Percentiles rank a stretch among this genome's conserved stretches.
phyloP scores from a whole-genome alignment of 441 rosid species.

The Pelargonium citronellum region DNA sequence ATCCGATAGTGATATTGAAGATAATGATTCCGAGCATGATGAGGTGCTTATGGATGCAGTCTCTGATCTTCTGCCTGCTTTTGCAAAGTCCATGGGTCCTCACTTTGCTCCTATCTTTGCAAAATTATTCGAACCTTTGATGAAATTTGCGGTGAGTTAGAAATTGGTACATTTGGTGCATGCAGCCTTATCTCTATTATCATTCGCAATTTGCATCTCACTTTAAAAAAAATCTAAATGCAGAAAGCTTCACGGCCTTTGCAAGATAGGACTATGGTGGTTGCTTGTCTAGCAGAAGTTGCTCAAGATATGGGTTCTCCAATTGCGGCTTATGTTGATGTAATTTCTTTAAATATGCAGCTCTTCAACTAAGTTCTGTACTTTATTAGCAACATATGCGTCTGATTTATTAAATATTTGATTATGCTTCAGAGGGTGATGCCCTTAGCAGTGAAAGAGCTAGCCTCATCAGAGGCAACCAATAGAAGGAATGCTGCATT shows the following conservation, averaged over 20 bases:
- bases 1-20: constrained; percentile 70
- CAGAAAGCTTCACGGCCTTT: constrained; percentile 86
- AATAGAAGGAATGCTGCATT: constrained; percentile 98
- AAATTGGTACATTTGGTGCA: constrained; percentile 6
- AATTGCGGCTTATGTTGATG: constrained; percentile 79
- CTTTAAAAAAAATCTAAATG: constrained; percentile 19
- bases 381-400: constrained; percentile 23
- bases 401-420: constrained; percentile 20
- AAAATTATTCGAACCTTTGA: constrained; percentile 77
- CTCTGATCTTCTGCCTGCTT: constrained; percentile 96
- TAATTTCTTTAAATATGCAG: constrained; percentile 29
- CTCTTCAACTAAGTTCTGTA: constrained; percentile 8
- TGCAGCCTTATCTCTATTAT: constrained; percentile 3
- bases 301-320: constrained; percentile 97
- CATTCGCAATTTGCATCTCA: constrained; percentile 23
- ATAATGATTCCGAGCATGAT: constrained; percentile 74
- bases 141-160: constrained; percentile 83
- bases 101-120: constrained; percentile 87
- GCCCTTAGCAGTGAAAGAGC: constrained; percentile 88
- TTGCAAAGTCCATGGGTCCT: constrained; percentile 92
- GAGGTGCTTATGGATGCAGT: constrained; percentile 99
- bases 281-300: constrained; percentile 96
- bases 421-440: constrained; percentile 62
- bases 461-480: constrained; percentile 76
- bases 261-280: constrained; percentile 95